Percentiles rank a stretch among this genome's conserved stretches.
Evolutionary conservation across 140 eudicot species (phyloP).

Genomic region (Cichorium intybus): DNA sequence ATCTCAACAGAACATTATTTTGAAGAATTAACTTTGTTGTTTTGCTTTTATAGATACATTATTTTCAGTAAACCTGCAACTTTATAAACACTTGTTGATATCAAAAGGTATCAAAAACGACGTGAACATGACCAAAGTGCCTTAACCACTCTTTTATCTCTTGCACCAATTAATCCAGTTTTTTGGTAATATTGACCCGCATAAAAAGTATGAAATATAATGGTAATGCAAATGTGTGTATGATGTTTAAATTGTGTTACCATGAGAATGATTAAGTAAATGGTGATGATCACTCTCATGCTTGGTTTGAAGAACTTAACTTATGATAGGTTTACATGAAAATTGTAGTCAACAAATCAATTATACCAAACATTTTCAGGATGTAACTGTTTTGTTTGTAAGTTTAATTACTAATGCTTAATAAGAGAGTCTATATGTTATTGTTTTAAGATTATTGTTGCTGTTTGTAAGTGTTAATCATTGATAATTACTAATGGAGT

Average conservation of each 20-base stretch:
- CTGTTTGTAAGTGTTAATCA: too few relatives aligned
- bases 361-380: constrained; percentile 31
- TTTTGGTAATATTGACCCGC: constrained; percentile 16
- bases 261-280: constrained; percentile 16
- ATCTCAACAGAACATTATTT: too few relatives aligned
- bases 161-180: neutral
- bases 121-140: constrained; percentile 31
- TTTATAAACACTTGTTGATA: constrained; percentile 23
- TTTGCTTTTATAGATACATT: too few relatives aligned
- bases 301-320: constrained; percentile 15
- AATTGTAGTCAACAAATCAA: constrained; percentile 16
- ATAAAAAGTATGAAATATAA: neutral
- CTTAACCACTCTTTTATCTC: constrained; percentile 14
- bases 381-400: too few relatives aligned
- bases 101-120: constrained; percentile 13
- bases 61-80: constrained; percentile 33
- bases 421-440: too few relatives aligned
- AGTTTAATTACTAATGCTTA: too few relatives aligned
- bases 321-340: constrained; percentile 20
- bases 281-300: constrained; percentile 28
- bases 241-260: constrained; percentile 13
- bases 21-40: too few relatives aligned
- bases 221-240: constrained; percentile 5
- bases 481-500: too few relatives aligned
- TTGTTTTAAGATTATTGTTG: too few relatives aligned